Conservation (phyloP, 257 asterid species). For the Fraxinus cuspidata region DNA sequence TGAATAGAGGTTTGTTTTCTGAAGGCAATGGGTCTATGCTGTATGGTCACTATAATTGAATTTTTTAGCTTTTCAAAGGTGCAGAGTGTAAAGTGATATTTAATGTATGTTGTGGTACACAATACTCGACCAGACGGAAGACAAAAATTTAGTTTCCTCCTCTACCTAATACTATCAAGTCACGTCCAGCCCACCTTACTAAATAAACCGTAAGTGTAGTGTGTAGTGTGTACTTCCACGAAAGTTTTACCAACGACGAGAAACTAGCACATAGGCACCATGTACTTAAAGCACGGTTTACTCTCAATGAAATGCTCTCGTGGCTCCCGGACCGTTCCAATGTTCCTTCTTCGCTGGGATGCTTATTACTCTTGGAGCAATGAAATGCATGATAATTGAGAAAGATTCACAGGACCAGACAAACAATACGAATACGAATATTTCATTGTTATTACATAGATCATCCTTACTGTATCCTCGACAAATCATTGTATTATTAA, state of each 20-base stretch:
- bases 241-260: too few species aligned
- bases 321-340: neutral
- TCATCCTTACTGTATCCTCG: neutral
- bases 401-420: neutral
- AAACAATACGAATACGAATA: neutral
- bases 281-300: neutral
- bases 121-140: neutral
- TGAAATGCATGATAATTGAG: neutral
- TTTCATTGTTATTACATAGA: neutral
- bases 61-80: neutral
- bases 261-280: neutral
- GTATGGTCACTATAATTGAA: neutral
- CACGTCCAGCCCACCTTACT: neutral
- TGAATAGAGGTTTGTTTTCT: neutral
- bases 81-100: neutral
- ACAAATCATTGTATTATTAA: neutral
- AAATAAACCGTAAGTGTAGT: neutral
- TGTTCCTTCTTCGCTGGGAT: neutral
- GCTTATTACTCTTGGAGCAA: neutral
- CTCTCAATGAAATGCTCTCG: neutral
- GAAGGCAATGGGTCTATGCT: neutral
- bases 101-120: neutral
- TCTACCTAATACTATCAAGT: neutral
- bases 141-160: neutral
- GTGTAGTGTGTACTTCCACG: too few species aligned